phyloP scores from a whole-genome alignment of 2,329 filamentous ascomycete species.

The Claviceps humidiphila region DNA sequence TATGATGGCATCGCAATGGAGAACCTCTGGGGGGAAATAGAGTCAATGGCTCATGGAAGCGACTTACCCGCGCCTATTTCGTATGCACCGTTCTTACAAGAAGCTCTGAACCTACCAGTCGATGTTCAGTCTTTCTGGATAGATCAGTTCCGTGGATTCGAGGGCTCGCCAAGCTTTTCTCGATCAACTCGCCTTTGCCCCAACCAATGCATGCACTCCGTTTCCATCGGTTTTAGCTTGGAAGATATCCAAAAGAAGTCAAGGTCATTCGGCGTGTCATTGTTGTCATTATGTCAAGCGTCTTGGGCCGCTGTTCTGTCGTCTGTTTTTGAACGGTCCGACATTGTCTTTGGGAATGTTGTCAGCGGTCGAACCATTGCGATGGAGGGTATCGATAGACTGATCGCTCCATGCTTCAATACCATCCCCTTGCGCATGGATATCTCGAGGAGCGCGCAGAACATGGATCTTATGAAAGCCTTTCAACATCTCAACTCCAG shows the following conservation, averaged over 20 bases:
- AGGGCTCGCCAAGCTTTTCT: slow-evolving; percentile 16
- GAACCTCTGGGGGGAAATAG: slow-evolving; percentile 56
- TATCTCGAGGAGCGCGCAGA: slow-evolving; percentile 32
- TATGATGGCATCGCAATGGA: slow-evolving; percentile 75
- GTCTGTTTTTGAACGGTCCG: slow-evolving; percentile 38
- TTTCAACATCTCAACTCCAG: slow-evolving; percentile 51
- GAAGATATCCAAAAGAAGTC: slow-evolving; percentile 33
- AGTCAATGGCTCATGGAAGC: slow-evolving; percentile 37
- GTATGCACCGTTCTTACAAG: slow-evolving; percentile 51
- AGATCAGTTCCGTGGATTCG: slow-evolving; percentile 37
- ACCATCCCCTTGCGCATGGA: slow-evolving; percentile 60
- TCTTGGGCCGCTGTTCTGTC: slow-evolving; percentile 57
- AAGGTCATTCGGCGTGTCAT: slow-evolving; percentile 41
- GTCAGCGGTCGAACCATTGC: slow-evolving; percentile 61
- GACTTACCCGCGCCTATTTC: slow-evolving; percentile 34
- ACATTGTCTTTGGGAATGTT: slow-evolving; percentile 81
- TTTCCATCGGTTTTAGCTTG: slow-evolving; percentile 24
- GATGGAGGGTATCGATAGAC: slow-evolving; percentile 50
- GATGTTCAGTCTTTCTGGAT: slow-evolving; percentile 55
- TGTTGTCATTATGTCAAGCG: slow-evolving; percentile 57
- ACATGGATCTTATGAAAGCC: slow-evolving; percentile 42
- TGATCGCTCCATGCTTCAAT: slow-evolving; percentile 89
- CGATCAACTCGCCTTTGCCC: slow-evolving; percentile 11
- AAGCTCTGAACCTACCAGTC: slow-evolving; percentile 35
- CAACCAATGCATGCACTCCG: slow-evolving; percentile 17